Base-by-base conservation (phyloP, 2,329 filamentous ascomycete species). In the Aspergillus floridensis region DNA sequence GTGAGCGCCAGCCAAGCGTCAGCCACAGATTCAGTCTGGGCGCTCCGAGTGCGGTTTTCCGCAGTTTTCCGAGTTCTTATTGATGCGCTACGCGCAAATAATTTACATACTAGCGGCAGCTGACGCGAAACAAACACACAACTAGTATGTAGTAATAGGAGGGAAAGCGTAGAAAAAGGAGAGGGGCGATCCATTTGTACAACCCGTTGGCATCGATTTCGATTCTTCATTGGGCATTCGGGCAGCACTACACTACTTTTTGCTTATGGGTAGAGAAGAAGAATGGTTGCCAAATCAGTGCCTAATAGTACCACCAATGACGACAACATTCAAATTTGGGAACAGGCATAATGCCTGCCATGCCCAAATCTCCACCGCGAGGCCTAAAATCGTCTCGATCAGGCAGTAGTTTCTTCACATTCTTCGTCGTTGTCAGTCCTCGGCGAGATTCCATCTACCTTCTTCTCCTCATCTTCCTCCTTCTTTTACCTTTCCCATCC, bases 171-270 rank as follows among this genome's bases (percentile, higher is more conserved):
- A 19, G 16, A 2, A 19, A 16, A 16, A 44, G 41, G 11, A 10
- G 29, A 26, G 29, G 12, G 38, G 32, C 21, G 31, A 19, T 53
- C 22, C 14, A 24, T 41, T 41, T 21, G 21, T 21, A 41, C 51
- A 44, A 44, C 38, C 16, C 38, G 2, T 53, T 41, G 51, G 41
- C 51, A 41, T 44, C 14, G 35, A 55, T 21, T 19, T 44, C 0
- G 38, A n/a, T 44, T 44, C 38, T 54, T 63, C 59, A 66, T 66
- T 68, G 65, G 66, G 63, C 66, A 66, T 22, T 66, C 60, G 62
- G 66, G 66, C 66, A 66, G 59, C 65, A 56, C 56, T 54, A 59
- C 54, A 53, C n/a, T 53, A 56, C 52, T 56, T 48, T 48, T 48
- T 47, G 52, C 52, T 57, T 49, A 53, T 7, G 11, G 21, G 16